Percentiles rank a stretch among this genome's conserved stretches.
These are phyloP conservation scores for Wickerhamiella qilinensis DNA, from an alignment of 805 yeast genomes.

Conservation along the genomic window DNA sequence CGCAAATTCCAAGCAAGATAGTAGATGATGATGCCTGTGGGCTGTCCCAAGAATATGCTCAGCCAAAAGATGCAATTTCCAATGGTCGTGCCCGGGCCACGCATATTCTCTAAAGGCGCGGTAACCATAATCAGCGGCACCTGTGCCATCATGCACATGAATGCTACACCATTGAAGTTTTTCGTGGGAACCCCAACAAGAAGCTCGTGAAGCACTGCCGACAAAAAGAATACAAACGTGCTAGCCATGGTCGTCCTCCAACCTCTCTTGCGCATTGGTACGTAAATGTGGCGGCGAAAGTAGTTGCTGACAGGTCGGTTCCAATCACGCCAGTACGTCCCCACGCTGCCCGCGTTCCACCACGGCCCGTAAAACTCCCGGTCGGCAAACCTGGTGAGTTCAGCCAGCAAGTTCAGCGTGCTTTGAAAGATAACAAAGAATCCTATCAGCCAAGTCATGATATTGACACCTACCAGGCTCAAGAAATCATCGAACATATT, in stretches of 20 bases:
- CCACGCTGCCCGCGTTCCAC: conserved; percentile 36
- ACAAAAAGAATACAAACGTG: conserved; percentile 26
- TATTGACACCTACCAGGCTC: conserved; percentile 26
- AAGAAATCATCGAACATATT: conserved; percentile 23
- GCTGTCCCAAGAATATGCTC: conserved; percentile 31
- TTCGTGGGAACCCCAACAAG: conserved; percentile 32
- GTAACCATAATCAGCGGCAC: conserved; percentile 28
- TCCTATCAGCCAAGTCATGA: conserved; percentile 29
- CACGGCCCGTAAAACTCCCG: conserved; percentile 32
- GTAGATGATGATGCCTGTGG: conserved; percentile 28
- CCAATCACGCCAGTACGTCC: conserved; percentile 33
- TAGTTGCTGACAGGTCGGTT: conserved; percentile 29
- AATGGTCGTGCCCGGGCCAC: conserved; percentile 26
- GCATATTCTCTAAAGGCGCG: conserved; percentile 26
- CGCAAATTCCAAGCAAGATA: conserved; percentile 29
- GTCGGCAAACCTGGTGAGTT: conserved; percentile 29
- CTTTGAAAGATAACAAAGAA: conserved; percentile 30
- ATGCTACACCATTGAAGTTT: conserved; percentile 31
- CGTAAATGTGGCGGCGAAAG: conserved; percentile 28
- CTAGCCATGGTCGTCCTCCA: conserved; percentile 19
- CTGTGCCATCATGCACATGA: conserved; percentile 28
- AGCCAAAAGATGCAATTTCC: conserved; percentile 35
- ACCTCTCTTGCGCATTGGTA: conserved; percentile 25
- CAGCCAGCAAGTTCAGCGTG: conserved; percentile 28
- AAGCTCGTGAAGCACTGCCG: conserved; percentile 32